Base-by-base conservation (phyloP, 169 alveolate species). In the Plasmodium adleri region DNA sequence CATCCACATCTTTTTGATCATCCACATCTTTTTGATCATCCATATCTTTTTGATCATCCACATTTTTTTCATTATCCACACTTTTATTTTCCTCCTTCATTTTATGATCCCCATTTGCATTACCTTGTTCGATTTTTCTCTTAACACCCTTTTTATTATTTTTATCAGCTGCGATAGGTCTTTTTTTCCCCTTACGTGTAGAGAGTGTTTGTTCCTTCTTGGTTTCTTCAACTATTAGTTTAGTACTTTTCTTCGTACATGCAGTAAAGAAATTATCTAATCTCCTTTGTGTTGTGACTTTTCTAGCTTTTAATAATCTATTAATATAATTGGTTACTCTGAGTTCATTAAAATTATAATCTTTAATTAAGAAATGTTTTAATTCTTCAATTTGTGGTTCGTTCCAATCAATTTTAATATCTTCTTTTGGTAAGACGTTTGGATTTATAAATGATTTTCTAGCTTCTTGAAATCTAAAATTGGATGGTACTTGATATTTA, bases 301-400 rank as follows among this genome's bases (percentile, higher is more conserved):
- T 92, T 52, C 88, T 59, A 10, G 93, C 94, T 60, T 94, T 94
- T 22, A 90, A 39, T 39, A 94, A 68, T 59, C 93, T 75, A 52
- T 90, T 93, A 26, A 94, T 70, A 88, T 90, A 92, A 83, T 94
- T 93, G 47, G 93, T 83, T 12, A 95, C 97, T 54, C 97, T 74
- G 4, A 91, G 88, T 64, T 94, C 95, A 43, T 88, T 83, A 68
- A 95, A 95, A 88, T 94, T 88, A 74, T 96, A 95, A 50, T 95
- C 96, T 64, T 91, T 72, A 13, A 96, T 92, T 63, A 96, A 88
- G 87, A 96, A 96, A 62, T 92, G 89, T 39, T 89, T 92, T 76
- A 96, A 92, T 13, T 93, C 98, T 60, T 94, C 96, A 56, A 80
- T 92, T 60, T 94, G 92, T 6, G 95, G 92, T 54, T 88, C 95